These are phyloP conservation scores for Phlebiopsis flavidoalba DNA, from an alignment of 768 basidiomycete species.

Conservation along the genomic window DNA sequence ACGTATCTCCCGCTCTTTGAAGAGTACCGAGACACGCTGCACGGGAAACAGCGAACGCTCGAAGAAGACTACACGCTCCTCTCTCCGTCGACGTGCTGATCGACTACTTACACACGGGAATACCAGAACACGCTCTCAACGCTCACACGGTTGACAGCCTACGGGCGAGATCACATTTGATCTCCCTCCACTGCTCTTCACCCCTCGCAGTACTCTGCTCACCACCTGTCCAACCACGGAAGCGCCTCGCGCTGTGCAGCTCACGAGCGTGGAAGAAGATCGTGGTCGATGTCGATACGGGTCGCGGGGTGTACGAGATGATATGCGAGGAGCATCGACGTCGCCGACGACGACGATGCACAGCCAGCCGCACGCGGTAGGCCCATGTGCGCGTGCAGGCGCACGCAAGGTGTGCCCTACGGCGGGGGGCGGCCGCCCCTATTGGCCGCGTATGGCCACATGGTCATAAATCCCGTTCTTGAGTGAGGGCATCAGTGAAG, in stretches of 20 bases:
- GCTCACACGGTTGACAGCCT: conserved; percentile 41
- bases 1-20: conserved; percentile 45
- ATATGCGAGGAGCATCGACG: conserved; percentile 47
- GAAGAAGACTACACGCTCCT: conserved; percentile 38
- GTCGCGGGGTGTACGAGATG: conserved; percentile 38
- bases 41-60: conserved; percentile 30
- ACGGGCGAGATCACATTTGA: conserved; percentile 56
- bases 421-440: conserved; percentile 22
- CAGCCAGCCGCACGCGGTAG: not conserved
- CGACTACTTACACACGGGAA: conserved; percentile 42
- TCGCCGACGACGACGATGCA: conserved; percentile 34
- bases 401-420: conserved; percentile 13
- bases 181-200: conserved; percentile 49
- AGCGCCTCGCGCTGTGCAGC: conserved; percentile 44
- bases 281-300: conserved; percentile 19
- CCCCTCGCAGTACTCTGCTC: conserved; percentile 47
- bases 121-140: conserved; percentile 42
- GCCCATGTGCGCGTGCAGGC: not conserved
- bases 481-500: conserved; percentile 43
- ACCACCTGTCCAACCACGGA: conserved; percentile 47
- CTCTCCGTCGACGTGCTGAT: conserved; percentile 45
- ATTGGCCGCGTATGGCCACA: conserved; percentile 29
- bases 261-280: conserved; percentile 35
- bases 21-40: conserved; percentile 37
- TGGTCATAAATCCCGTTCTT: conserved; percentile 34